Evolutionary conservation across 352 stramenopile species (phyloP).

Genomic region (Phytophthora capsici): DNA sequence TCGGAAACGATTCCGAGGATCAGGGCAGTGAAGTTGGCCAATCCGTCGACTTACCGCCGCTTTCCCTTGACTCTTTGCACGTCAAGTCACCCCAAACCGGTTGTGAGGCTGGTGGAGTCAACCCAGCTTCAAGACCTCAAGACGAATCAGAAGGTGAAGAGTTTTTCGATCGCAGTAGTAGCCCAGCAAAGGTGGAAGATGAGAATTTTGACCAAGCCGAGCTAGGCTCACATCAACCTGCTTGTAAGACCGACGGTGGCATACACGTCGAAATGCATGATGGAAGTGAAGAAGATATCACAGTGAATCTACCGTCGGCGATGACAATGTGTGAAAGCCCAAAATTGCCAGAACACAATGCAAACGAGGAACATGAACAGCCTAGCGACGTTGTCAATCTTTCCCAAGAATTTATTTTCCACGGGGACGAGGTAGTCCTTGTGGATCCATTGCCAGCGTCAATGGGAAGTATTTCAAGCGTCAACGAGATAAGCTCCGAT

Average conservation of each 20-base stretch:
- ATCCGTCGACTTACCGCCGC: conserved; percentile 20
- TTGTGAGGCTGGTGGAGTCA: not conserved
- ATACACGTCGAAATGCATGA: not conserved
- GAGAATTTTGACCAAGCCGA: not conserved
- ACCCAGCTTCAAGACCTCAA: not conserved
- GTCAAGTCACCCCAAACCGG: conserved; percentile 1
- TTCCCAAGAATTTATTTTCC: not conserved
- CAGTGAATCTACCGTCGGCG: not conserved
- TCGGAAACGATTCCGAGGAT: conserved; percentile 24
- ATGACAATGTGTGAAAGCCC: conserved; percentile 13
- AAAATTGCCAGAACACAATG: not conserved
- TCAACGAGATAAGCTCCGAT: not conserved
- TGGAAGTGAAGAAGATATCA: not conserved
- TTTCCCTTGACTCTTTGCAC: conserved; percentile 13
- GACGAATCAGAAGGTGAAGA: not conserved
- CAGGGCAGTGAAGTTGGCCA: conserved; percentile 8
- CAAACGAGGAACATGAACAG: not conserved
- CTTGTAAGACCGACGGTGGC: not conserved
- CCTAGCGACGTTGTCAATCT: not conserved
- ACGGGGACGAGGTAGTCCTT: not conserved
- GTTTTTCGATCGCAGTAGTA: not conserved
- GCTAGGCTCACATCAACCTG: not conserved
- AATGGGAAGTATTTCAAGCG: not conserved
- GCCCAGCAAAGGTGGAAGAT: not conserved
- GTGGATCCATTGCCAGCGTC: not conserved